Evolutionary conservation across 2,329 filamentous ascomycete species (phyloP), one percentile per base, ranked within the genome.

Genomic region (Cladobotryum protrusum): DNA sequence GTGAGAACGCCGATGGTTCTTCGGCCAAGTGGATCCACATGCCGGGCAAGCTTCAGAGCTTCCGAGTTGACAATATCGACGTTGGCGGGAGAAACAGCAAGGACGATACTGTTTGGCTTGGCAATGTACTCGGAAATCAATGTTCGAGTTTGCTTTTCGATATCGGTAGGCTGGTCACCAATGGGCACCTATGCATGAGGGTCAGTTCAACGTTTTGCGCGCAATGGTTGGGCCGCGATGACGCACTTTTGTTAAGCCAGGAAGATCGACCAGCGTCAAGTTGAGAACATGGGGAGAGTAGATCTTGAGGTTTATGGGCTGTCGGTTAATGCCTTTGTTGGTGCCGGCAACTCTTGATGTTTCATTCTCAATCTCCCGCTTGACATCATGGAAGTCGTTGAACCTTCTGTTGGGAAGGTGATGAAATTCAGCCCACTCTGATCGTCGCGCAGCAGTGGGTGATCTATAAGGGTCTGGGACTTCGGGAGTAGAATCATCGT

Each of bases 31-130:
- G 93, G 87, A 69, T 99, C 93, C 48, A 99, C 93, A 82, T 99
- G 89, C 47, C 93, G 86, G 53, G 93, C 93, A 54, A 99, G 85
- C 72, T 99, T 99, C 60, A 99, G 74, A 7, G 93, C 91, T 69
- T 99, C 93, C 7, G 93, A 99, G 70, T 99, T 99, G 66, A 97
- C 93, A 61, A 99, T 85, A 66, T 99, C 93, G 63, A 97, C 92
- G 63, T 99, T 99, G 47, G 93, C 93, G 15, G 93, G 92, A 12
- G 93, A 97, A 19, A 99, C 93, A 32, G 93, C 93, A 47, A 99
- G 81, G 57, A 99, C 85, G 63, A 99, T 96, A 71, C 92, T 96
- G 78, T 99, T 99, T 13, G 93, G 92, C 73, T 99, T 99, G 51
- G 91, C 91, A 63, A 97, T 99, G 67, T 96, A 99, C 73, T 99